phyloP scores from a whole-genome alignment of 2,329 filamentous ascomycete genomes.

The Triangularia setosa region DNA sequence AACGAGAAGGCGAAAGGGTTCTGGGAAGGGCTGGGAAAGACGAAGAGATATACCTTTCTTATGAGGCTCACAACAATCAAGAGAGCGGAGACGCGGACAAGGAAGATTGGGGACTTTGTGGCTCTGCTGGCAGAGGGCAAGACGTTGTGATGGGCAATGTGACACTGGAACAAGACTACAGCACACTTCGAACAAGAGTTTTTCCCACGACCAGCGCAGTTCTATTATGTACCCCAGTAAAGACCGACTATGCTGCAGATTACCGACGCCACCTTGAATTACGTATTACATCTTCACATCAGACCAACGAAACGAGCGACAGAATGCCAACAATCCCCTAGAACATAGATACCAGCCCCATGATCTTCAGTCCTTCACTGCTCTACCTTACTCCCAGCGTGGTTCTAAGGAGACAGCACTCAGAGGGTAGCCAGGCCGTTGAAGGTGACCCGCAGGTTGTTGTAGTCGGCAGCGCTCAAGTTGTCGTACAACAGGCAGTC shows the following conservation, averaged over 20 bases:
- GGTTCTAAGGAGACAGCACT: background rate
- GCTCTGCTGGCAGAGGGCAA: constrained; percentile 35
- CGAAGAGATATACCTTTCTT: constrained; percentile 44
- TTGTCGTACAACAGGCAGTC: background rate
- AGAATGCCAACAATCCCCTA: background rate
- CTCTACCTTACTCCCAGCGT: background rate
- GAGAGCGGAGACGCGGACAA: constrained; percentile 33
- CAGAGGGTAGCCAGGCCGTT: background rate
- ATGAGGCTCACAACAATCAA: constrained; percentile 42
- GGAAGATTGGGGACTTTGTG: constrained; percentile 41
- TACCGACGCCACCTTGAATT: background rate
- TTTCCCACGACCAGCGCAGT: background rate
- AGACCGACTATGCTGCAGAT: background rate
- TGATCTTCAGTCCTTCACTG: background rate
- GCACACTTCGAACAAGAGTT: too few relatives aligned
- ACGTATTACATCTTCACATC: background rate
- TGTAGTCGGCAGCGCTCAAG: background rate
- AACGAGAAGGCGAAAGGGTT: constrained; percentile 35
- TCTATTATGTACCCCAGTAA: background rate
- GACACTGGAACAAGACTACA: background rate
- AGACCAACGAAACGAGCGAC: background rate
- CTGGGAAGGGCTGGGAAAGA: constrained; percentile 43
- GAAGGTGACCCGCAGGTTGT: background rate
- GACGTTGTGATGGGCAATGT: constrained; percentile 22
- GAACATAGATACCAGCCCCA: background rate